Base-by-base conservation (phyloP, 176 grass and related monocot species). In the Oryza punctata region DNA sequence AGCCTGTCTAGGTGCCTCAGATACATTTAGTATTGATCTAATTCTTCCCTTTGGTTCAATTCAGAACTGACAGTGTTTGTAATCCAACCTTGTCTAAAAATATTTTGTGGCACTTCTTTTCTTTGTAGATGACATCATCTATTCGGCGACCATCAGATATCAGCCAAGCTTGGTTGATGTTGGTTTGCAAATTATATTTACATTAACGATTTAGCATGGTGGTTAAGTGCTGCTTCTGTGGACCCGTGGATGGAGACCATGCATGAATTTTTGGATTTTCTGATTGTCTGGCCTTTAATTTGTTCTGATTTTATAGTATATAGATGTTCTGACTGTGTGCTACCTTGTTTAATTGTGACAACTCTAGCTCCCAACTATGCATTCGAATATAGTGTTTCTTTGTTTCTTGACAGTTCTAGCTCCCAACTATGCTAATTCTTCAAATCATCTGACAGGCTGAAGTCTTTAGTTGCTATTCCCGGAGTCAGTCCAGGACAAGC, bases 401-500 rank as follows among this genome's bases (percentile, higher is more conserved):
- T n/a, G 14, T 72, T 81, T 16, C 19, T 25, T 64, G 12, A 66
- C 19, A n/a, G 7, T n/a, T n/a, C n/a, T n/a, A n/a, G n/a, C n/a
- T n/a, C n/a, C n/a, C n/a, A n/a, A n/a, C 12, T 16, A 18, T 84
- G 43, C 73, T 45, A 60, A 69, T 77, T 85, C 1, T 32, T 41
- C 18, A 23, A 54, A 43, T 61, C 16, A 60, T 80, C 13, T 1
- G 0, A 27, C 85, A 99, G 93, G 96, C 88, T 99, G 27, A 99
- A 96, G 78, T 84, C 93, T 60, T 84, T 99, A 45, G 83, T 99
- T 81, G 89, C 93, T 6, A 99, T 96, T 77, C 96, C 96, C 0
- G 87, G 81, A 57, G 86, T 99, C 29, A 87, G 87, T 54, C 70
- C 91, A 40, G 81, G 78, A 80, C 40, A 90, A 81, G 96, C 91